Percentiles rank a stretch among this genome's conserved stretches.
Evolutionary conservation across 352 stramenopile genomes (phyloP).

Genomic region (Phytophthora aleatoria): DNA sequence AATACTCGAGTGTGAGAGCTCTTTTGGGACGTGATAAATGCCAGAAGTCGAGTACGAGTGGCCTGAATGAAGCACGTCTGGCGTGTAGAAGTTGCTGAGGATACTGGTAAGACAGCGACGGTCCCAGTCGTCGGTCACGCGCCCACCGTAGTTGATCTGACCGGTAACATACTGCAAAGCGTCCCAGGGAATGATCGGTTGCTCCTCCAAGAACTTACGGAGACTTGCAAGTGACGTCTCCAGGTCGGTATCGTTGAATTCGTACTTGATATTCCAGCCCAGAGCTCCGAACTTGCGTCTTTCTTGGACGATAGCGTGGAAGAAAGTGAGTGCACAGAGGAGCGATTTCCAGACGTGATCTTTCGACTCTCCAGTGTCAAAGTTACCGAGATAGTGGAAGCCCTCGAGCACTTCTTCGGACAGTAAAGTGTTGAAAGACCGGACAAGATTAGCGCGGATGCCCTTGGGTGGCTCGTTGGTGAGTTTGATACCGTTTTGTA

Average conservation of each 20-base stretch:
- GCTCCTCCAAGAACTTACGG: slow-evolving; percentile 91
- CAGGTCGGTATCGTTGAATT: slow-evolving; percentile 96
- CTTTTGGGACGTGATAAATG: slow-evolving; percentile 84
- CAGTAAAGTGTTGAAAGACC: slow-evolving; percentile 90
- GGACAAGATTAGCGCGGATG: slow-evolving; percentile 88
- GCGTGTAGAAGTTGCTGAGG: slow-evolving; percentile 92
- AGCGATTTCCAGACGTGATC: slow-evolving; percentile 89
- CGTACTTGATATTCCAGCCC: slow-evolving; percentile 96
- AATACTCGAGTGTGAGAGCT: slow-evolving; percentile 52
- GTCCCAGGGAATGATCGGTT: slow-evolving; percentile 92
- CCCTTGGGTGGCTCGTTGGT: slow-evolving; percentile 94
- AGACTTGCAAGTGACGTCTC: slow-evolving; percentile 93
- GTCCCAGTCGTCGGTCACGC: slow-evolving; percentile 97
- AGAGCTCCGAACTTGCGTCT: slow-evolving; percentile 93
- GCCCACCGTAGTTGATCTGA: slow-evolving; percentile 96
- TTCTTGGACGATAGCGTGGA: slow-evolving; percentile 95
- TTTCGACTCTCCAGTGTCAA: slow-evolving; percentile 70
- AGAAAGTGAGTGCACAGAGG: slow-evolving; percentile 90
- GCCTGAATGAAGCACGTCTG: slow-evolving; percentile 63
- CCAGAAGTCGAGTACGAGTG: slow-evolving; percentile 92
- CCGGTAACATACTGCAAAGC: slow-evolving; percentile 93
- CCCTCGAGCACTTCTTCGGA: slow-evolving; percentile 72
- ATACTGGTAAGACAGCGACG: slow-evolving; percentile 93
- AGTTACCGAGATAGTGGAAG: slow-evolving; percentile 56
- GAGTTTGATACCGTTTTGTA: slow-evolving; percentile 94